phyloP scores from a whole-genome alignment of 306 rosid genomes.

The Begonia masoniana region DNA sequence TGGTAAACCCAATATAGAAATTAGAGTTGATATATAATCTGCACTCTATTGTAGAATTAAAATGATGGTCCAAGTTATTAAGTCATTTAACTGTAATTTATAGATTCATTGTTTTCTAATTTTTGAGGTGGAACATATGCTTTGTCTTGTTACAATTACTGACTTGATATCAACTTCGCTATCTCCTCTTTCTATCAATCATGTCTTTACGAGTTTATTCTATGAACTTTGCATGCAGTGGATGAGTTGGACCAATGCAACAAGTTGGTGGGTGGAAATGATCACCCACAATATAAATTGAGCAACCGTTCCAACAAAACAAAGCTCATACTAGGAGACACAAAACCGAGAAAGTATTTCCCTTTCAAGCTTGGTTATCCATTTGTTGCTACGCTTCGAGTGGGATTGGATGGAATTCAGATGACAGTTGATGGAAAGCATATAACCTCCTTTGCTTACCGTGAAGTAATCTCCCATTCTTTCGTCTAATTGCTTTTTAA shows the following conservation, averaged over 20 bases:
- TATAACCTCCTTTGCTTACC: slow-evolving; percentile 81
- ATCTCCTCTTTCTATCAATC: too few species aligned
- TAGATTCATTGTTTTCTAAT: too few species aligned
- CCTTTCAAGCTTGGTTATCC: slow-evolving; percentile 94
- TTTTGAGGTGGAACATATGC: too few species aligned
- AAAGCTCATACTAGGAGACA: slow-evolving; percentile 34
- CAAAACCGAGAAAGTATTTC: slow-evolving; percentile 49
- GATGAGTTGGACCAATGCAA: slow-evolving; percentile 96
- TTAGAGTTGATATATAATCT: too few species aligned
- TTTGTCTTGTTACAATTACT: too few species aligned
- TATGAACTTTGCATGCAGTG: slow-evolving; percentile 21
- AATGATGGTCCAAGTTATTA: too few species aligned
- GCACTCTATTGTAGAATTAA: too few species aligned
- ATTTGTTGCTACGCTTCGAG: slow-evolving; percentile 91
- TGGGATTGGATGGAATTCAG: slow-evolving; percentile 95
- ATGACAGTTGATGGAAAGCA: slow-evolving; percentile 99
- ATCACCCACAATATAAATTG: slow-evolving; percentile 19
- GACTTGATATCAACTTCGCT: too few species aligned
- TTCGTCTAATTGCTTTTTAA: slow-evolving; percentile 6
- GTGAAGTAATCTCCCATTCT: slow-evolving; percentile 45
- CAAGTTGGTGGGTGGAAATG: slow-evolving; percentile 70
- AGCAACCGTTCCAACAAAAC: slow-evolving; percentile 37
- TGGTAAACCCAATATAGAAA: too few species aligned
- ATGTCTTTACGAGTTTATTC: too few species aligned
- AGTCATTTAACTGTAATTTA: too few species aligned